Evolutionary conservation across 148 eudicot genomes (phyloP).

Genomic region (Pharnaceum exiguum): DNA sequence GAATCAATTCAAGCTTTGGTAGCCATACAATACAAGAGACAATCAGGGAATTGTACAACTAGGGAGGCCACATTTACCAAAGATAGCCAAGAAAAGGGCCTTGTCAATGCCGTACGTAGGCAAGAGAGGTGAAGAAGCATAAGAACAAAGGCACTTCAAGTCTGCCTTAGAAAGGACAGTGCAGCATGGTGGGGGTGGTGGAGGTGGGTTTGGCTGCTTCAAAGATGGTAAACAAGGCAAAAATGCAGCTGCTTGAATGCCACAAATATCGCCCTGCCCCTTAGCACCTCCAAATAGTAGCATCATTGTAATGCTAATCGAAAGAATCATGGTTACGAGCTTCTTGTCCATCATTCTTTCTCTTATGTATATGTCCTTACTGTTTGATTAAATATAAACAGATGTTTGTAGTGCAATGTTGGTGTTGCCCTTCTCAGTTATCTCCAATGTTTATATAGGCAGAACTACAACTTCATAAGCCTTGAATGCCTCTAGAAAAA

Average conservation of each 20-base stretch:
- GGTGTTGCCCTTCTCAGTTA: too few relatives aligned
- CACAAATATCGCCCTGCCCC: conserved; percentile 7
- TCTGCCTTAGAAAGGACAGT: conserved; percentile 1
- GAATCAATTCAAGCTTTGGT: too few relatives aligned
- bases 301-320: background rate
- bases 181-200: conserved; percentile 17
- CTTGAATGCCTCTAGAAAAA: too few relatives aligned
- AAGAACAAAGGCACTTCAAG: conserved; percentile 17
- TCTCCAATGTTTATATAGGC: too few relatives aligned
- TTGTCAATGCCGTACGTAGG: conserved; percentile 11
- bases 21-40: too few relatives aligned
- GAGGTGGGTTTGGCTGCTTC: conserved; percentile 6
- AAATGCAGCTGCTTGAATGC: background rate
- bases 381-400: too few relatives aligned
- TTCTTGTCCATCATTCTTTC: background rate
- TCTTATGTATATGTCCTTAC: too few relatives aligned
- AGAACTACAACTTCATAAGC: too few relatives aligned
- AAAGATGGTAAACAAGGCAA: conserved; percentile 3
- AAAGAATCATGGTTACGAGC: background rate
- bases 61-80: conserved; percentile 25
- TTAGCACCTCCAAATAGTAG: background rate
- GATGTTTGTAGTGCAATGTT: too few relatives aligned
- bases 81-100: conserved; percentile 10
- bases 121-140: conserved; percentile 17
- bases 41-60: too few relatives aligned